Percentiles rank a stretch among this genome's conserved stretches.
phyloP scores from a whole-genome alignment of 176 grass and related monocot genomes.

The Lolium multiflorum region DNA sequence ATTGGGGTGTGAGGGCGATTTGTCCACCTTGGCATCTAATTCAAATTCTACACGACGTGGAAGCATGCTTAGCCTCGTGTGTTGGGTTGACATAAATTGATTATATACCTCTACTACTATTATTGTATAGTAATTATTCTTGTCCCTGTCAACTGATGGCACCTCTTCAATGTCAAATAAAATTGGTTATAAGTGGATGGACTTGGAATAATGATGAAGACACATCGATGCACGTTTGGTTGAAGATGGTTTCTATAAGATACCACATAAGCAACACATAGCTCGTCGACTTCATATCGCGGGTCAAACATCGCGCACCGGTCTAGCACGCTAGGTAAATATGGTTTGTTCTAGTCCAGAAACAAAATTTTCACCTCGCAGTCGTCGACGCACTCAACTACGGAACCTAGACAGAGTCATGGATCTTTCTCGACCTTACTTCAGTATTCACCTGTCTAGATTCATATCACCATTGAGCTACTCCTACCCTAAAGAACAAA shows the following conservation, averaged over 20 bases:
- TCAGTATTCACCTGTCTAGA: neutral
- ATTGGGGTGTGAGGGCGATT: neutral
- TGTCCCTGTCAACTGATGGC: neutral
- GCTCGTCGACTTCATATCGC: neutral
- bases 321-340: neutral
- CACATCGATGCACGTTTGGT: neutral
- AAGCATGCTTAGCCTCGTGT: neutral
- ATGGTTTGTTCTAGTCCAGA: neutral
- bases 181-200: neutral
- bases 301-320: neutral
- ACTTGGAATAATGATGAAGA: neutral
- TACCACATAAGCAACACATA: too few species aligned
- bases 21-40: conserved; percentile 7
- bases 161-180: neutral
- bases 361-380: neutral
- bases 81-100: neutral
- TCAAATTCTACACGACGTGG: neutral
- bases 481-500: neutral
- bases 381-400: neutral
- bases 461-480: too few species aligned
- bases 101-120: neutral
- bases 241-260: too few species aligned
- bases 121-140: neutral
- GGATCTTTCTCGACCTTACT: neutral
- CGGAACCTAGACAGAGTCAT: neutral